phyloP scores from a whole-genome alignment of 306 rosid species.

The Vigna hirtella region DNA sequence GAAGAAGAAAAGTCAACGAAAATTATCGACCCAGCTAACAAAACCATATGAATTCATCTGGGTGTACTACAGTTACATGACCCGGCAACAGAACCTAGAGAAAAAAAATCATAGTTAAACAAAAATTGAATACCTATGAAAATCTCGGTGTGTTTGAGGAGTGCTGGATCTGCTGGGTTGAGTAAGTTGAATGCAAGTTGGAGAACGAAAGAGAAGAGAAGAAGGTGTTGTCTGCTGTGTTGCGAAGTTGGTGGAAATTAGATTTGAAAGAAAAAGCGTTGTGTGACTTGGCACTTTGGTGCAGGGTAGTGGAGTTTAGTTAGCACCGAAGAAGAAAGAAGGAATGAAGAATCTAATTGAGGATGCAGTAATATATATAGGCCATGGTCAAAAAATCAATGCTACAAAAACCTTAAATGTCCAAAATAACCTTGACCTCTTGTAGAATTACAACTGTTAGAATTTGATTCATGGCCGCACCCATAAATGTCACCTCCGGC shows the following conservation, averaged over 20 bases:
- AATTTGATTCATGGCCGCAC: background rate
- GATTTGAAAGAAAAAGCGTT: background rate
- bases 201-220: background rate
- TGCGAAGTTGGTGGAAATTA: background rate
- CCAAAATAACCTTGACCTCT: background rate
- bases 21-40: background rate
- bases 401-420: background rate
- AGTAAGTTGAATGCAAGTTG: background rate
- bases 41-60: background rate
- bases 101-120: background rate
- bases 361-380: background rate
- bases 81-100: background rate
- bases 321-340: background rate
- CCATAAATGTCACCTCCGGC: background rate
- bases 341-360: background rate
- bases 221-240: background rate
- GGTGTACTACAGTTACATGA: background rate
- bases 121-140: constrained; percentile 33
- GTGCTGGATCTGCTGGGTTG: background rate
- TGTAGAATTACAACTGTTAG: background rate
- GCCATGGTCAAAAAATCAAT: background rate
- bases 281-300: constrained; percentile 3
- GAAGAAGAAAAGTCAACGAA: constrained; percentile 23
- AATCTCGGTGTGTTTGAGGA: constrained; percentile 8
- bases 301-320: background rate